Conservation (phyloP, 2,329 filamentous ascomycete species). For the Aspergillus sp. region DNA sequence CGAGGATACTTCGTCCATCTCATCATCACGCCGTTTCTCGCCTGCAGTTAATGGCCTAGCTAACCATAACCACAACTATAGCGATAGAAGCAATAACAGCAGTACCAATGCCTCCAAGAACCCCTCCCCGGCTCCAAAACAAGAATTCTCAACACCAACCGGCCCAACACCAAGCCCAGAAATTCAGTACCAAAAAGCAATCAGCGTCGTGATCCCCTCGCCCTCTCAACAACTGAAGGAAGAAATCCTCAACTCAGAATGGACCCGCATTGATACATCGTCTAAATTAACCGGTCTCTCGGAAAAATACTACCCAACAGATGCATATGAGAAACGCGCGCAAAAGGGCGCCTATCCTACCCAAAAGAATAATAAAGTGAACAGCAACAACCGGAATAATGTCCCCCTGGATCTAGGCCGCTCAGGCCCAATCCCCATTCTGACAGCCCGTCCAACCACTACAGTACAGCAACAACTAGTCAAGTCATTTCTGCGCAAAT, state of each 20-base stretch:
- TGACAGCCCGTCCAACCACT: neutral
- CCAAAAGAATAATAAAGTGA: constrained; percentile 7
- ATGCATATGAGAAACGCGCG: constrained; percentile 14
- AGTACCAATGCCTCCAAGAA: too few relatives aligned
- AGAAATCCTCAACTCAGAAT: constrained; percentile 9
- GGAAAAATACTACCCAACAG: constrained; percentile 15
- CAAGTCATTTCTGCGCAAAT: constrained; percentile 17
- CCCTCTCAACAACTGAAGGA: constrained; percentile 13
- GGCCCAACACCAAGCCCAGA: neutral
- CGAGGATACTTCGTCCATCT: too few relatives aligned
- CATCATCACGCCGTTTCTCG: too few relatives aligned
- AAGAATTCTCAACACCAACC: neutral
- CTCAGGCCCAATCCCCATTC: constrained; percentile 6
- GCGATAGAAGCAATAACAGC: too few relatives aligned
- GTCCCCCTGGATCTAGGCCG: constrained; percentile 6
- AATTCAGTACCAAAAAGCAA: neutral
- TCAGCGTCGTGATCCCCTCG: constrained; percentile 20
- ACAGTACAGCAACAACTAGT: constrained; percentile 8
- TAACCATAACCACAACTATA: too few relatives aligned
- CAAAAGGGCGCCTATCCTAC: constrained; percentile 13
- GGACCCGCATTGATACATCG: neutral
- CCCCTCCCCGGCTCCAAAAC: too few relatives aligned
- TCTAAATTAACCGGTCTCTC: constrained; percentile 12
- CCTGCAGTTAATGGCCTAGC: too few relatives aligned
- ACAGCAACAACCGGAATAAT: constrained; percentile 8